Evolutionary conservation across 2,329 filamentous ascomycete species (phyloP), one percentile per base, ranked within the genome.

Genomic region (Scleromitrula shiraiana): DNA sequence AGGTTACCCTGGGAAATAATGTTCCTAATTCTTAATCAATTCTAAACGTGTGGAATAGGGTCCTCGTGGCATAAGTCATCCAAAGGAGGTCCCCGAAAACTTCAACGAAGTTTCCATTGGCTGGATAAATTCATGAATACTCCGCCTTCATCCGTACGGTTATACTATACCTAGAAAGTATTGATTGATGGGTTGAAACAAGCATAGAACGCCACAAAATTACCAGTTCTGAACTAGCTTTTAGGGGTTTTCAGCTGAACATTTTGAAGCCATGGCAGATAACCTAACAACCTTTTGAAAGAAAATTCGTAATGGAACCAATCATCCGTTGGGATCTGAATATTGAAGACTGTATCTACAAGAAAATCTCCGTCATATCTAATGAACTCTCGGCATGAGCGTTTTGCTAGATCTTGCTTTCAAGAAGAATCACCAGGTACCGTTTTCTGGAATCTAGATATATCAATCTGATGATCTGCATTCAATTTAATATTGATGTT

Each of bases 171-270:
- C 12, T 29, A 29, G 9, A 17, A 7, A 7, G 4, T 9, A 19
- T 12, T 36, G 5, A 9, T 26, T 26, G 41, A 17, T 24, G 23
- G 33, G 3, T 26, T 27, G 37, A 36, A 47, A 42, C 12, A 29
- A 41, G 35, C 26, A 19, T 46, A 38, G 26, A 30, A 3, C 35
- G 35, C 35, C 36, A 19, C 26, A 20, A 32, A 24, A 10, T 12
- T 23, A 23, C 39, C 6, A 30, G n/a, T 29, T 29, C 17, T 15
- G 5, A 42, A 20, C 23, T 42, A 42, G 29, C 30, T 29, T 9
- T 8, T 29, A n/a, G 15, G 32, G 38, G 45, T 46, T 35, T 42
- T 48, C 45, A 48, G 45, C 38, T 48, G 14, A 35, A n/a, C 24
- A 22, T 36, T 9, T 24, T 12, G 23, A 41, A 42, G 45, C 45